Evolutionary conservation across 2,329 filamentous ascomycete species (phyloP), one percentile per base, ranked within the genome.

Genomic region (Neofusicoccum laricinum): DNA sequence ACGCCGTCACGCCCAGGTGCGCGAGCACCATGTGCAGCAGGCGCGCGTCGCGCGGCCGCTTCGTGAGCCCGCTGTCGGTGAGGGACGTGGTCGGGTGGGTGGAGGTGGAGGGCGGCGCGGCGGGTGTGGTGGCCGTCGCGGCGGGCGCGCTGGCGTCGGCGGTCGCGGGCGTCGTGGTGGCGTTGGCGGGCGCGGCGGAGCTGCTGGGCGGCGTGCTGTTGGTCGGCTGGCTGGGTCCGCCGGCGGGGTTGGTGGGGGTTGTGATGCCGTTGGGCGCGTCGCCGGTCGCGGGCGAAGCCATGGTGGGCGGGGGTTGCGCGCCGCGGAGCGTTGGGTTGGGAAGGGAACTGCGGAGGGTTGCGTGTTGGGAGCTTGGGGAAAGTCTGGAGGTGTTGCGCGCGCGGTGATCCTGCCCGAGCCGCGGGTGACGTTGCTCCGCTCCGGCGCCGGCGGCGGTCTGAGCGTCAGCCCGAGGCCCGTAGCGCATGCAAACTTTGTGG

Each of bases 1-100:
- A 95, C 45, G 88, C 84, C 4, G 89, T 88, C 10, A 94, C 90
- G 72, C 91, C 91, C 71, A 93, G 89, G 7, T 89, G 90, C 19
- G 88, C 89, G 55, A 95, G 87, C 59, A 95, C 85, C 17, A 93
- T 86, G 78, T 94, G 91, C 71, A 95, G 86, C 14, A 92, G 87
- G 71, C 91, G 88, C 15, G 89, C 86, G 76, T 95, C 91, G 78
- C 91, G 90, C 0, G 91, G 91, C 3, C 90, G 86, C 58, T 82
- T 77, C 30, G 66, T 63, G 4, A 68, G 64, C 12, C 75, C 76
- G 0, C 64, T 66, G 67, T 77, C 74, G 65, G 71, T 69, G 55
- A 77, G 71, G 0, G 75, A 76, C 14, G 73, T 74, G 1, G 68
- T 46, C 7, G 76, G 73, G 57, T 76, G 73, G 15, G 72, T 66